Base-by-base conservation (phyloP, 2,329 filamentous ascomycete species). In the Akanthomyces lecanii region DNA sequence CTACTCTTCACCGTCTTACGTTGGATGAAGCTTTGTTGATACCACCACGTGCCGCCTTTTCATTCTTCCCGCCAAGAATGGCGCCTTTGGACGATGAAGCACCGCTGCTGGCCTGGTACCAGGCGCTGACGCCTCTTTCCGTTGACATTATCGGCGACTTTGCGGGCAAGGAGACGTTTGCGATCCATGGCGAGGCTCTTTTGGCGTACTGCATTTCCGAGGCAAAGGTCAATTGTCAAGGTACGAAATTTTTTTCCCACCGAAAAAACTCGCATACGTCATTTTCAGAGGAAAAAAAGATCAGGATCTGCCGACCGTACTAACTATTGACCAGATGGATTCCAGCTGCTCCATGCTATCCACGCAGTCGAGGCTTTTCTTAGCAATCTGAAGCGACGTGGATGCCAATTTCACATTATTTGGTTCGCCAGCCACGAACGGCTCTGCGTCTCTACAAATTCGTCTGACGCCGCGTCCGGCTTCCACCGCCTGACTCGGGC, bases 91-190 rank as follows among this genome's bases (percentile, higher is more conserved):
- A 48, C 5, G 44, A 57, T 7, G 11, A 23, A 47, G 25, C 21
- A 57, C 44, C 23, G 18, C 47, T 61, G 18, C 40, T 55, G 6
- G 44, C 18, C 53, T 69, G 66, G 67, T 63, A 63, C 45, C 44
- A 55, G 12, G 54, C 62, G 3, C 38, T 66, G 23, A 66, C 55
- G 16, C 70, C 74, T 3, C 70, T 71, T 7, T 69, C 65, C n/a
- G 79, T 90, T 33, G 87, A 91, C 67, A 81, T 92, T 2, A 84
- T 92, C 4, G 88, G 89, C 47, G 90, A 92, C 70, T 92, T 90
- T 73, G 88, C 88, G 4, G 89, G 90, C 25, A 85, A 85, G 64
- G 89, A 91, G 70, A 79, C 88, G 12, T 92, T 92, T 71, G 77
- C 89, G 25, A 82, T 92, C 36, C 88, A 92, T 66, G 89, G 89